These are phyloP conservation scores for Ustilago trichophora DNA, from an alignment of 1,284 basidiomycete species.

Conservation along the genomic window DNA sequence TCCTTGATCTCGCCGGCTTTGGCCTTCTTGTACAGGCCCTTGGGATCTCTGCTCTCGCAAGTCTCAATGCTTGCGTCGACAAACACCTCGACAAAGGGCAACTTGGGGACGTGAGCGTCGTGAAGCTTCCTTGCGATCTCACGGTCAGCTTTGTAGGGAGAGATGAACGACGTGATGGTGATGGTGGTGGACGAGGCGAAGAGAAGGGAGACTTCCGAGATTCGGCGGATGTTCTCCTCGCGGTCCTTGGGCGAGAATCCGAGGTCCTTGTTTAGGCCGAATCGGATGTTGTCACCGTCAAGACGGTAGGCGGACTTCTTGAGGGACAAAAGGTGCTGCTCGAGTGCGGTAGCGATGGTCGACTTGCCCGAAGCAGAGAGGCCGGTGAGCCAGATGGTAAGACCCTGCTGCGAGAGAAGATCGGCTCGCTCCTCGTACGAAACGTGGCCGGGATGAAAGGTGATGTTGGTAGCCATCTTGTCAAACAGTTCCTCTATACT, in stretches of 20 bases:
- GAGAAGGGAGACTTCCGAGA: conserved; percentile 95
- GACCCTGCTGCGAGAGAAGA: conserved; percentile 53
- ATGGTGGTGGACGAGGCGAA: conserved; percentile 89
- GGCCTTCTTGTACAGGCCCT: conserved; percentile 97
- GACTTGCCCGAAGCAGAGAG: conserved; percentile 73
- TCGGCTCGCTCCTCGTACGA: conserved; percentile 59
- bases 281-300: conserved; percentile 96
- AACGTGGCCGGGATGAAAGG: conserved; percentile 76
- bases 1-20: conserved; percentile 96
- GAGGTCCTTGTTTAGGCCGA: conserved; percentile 97
- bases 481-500: neutral
- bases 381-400: conserved; percentile 57
- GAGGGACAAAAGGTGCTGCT: conserved; percentile 90
- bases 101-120: conserved; percentile 69
- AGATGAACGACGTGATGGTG: conserved; percentile 95
- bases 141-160: conserved; percentile 89
- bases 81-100: conserved; percentile 90
- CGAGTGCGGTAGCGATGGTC: conserved; percentile 94
- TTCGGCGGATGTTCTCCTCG: conserved; percentile 96
- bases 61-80: conserved; percentile 89
- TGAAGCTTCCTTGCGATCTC: conserved; percentile 85
- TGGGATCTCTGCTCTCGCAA: conserved; percentile 92
- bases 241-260: conserved; percentile 94
- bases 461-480: conserved; percentile 84
- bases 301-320: conserved; percentile 88